These are phyloP conservation scores for Vigna nakashimae DNA, from an alignment of 306 rosid species.

Conservation along the genomic window DNA sequence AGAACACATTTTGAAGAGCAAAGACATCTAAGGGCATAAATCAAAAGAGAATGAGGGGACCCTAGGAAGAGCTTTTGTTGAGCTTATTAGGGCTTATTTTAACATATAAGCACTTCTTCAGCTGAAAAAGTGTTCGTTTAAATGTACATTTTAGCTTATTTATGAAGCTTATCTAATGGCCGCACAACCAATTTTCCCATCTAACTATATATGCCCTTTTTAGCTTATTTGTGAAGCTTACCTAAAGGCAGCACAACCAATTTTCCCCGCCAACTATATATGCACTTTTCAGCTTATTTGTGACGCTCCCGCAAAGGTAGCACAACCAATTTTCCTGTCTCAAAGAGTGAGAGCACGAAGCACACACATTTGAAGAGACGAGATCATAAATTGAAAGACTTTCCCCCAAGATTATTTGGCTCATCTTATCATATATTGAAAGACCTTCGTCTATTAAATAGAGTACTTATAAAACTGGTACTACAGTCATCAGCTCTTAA, in stretches of 20 bases:
- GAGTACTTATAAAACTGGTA: background rate
- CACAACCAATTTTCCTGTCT: no score
- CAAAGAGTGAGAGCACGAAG: background rate
- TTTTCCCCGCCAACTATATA: background rate
- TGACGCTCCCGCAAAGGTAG: no score
- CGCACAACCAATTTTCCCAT: background rate
- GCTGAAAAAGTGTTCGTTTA: background rate
- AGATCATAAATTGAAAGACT: background rate
- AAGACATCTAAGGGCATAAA: slow-evolving; percentile 23
- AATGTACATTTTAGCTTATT: background rate
- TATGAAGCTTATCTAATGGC: background rate
- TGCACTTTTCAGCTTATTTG: no score
- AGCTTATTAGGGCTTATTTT: background rate
- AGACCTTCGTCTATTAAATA: background rate
- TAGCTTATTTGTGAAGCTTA: background rate
- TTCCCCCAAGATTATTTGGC: background rate
- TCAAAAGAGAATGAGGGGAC: background rate
- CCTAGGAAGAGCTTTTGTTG: background rate
- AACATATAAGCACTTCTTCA: background rate
- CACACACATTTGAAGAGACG: background rate
- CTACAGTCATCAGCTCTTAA: background rate
- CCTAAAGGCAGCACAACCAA: background rate
- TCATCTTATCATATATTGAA: background rate
- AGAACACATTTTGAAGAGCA: slow-evolving; percentile 1
- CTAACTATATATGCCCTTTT: background rate